A percentile compares a stretch with the other conserved stretches of the same genome.
Evolutionary conservation across 768 basidiomycete genomes (phyloP).

Genomic region (Boletus coccyginus): DNA sequence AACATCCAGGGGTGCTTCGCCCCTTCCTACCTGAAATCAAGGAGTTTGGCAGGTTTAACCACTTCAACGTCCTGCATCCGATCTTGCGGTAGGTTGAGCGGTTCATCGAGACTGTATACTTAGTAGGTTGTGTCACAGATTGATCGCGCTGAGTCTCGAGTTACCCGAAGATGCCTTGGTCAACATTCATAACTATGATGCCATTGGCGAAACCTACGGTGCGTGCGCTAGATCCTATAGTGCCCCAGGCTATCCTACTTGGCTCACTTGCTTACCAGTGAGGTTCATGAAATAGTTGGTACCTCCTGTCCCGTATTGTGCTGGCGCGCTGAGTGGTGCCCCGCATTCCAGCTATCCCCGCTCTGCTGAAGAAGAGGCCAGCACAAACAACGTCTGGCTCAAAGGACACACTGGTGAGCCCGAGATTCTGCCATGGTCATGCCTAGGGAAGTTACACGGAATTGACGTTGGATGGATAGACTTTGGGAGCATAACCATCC

Average conservation of each 20-base stretch:
- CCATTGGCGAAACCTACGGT: conserved; percentile 43
- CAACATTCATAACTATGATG: conserved; percentile 44
- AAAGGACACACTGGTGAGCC: conserved; percentile 56
- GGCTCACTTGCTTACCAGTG: conserved; percentile 33
- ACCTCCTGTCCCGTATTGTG: background rate
- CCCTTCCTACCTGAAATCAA: conserved; percentile 54
- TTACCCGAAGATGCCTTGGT: conserved; percentile 52
- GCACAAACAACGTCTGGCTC: conserved; percentile 56
- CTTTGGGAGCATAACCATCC: conserved; percentile 52
- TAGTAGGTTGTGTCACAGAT: conserved; percentile 24
- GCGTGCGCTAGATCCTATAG: conserved; percentile 23
- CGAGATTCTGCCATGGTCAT: no score
- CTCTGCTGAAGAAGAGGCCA: conserved; percentile 45
- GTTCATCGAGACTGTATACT: background rate
- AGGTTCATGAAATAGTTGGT: conserved; percentile 68
- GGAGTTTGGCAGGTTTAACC: conserved; percentile 48
- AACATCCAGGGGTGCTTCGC: conserved; percentile 48
- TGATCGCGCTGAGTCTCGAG: conserved; percentile 51
- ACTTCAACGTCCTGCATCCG: conserved; percentile 49
- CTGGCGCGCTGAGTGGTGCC: background rate
- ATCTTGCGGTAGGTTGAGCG: conserved; percentile 37
- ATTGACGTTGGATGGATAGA: conserved; percentile 30
- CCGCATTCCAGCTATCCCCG: conserved; percentile 43
- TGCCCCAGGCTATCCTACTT: background rate
- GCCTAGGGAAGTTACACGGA: no score